Evolutionary conservation across 441 rosid genomes (phyloP).

Genomic region (Syzygium malaccense): DNA sequence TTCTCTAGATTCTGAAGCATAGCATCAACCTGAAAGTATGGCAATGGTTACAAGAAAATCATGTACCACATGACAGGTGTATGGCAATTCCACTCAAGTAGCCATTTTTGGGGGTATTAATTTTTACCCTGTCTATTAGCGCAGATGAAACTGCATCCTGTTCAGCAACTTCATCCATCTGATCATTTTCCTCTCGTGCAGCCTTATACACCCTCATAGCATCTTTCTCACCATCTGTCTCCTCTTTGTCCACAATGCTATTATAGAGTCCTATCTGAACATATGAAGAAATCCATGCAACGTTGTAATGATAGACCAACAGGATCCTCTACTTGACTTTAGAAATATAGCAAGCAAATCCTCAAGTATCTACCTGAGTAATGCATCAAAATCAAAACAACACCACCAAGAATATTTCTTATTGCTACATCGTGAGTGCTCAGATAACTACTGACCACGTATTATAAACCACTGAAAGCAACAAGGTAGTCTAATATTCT

Average conservation of each 20-base stretch:
- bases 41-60: constrained; percentile 4
- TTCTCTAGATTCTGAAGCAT: constrained; percentile 87
- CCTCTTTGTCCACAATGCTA: constrained; percentile 68
- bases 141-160: constrained; percentile 67
- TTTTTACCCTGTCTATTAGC: constrained; percentile 53
- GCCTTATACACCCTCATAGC: constrained; percentile 74
- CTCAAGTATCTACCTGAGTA: not conserved
- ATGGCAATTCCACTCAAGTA: not conserved
- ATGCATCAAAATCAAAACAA: not conserved
- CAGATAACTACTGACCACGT: not conserved
- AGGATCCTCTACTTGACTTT: not conserved
- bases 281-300: constrained; percentile 1
- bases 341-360: not conserved
- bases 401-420: not conserved
- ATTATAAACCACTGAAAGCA: not conserved
- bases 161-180: constrained; percentile 35
- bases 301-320: not conserved
- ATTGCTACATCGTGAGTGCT: not conserved
- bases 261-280: constrained; percentile 75
- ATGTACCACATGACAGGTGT: not conserved
- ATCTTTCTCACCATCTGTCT: constrained; percentile 51
- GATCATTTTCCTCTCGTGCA: constrained; percentile 60
- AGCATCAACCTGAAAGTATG: constrained; percentile 52
- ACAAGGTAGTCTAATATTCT: not conserved
- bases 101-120: not conserved